A percentile compares a stretch with the other conserved stretches of the same genome.
phyloP scores from a whole-genome alignment of 768 basidiomycete genomes.

The Boletus pseudo-olivaceus region DNA sequence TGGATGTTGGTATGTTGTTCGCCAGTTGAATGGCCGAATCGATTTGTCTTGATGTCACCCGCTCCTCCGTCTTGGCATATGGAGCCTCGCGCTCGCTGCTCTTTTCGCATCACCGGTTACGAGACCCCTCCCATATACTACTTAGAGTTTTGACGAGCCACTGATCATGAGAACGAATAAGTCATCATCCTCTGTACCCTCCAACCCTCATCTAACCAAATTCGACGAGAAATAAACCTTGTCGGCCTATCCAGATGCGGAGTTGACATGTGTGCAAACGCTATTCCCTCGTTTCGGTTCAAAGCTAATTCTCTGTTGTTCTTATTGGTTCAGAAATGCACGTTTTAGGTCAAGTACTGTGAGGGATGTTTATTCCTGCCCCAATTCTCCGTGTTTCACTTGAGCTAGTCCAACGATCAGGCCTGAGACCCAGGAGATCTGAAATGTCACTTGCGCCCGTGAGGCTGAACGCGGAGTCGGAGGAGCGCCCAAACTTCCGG shows the following conservation, averaged over 20 bases:
- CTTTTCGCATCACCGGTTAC: slow-evolving; percentile 13
- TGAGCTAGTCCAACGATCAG: background rate
- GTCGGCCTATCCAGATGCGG: background rate
- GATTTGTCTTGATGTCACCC: too few relatives aligned
- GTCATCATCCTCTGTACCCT: background rate
- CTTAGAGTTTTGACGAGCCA: slow-evolving; percentile 13
- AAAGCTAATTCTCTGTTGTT: background rate
- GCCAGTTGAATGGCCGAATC: background rate
- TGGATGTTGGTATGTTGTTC: background rate
- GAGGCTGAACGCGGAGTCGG: background rate
- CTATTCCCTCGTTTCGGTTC: background rate
- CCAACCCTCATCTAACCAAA: slow-evolving; percentile 23
- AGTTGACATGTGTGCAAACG: background rate
- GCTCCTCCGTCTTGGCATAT: background rate
- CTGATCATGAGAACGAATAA: slow-evolving; percentile 20
- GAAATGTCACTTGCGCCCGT: too few relatives aligned
- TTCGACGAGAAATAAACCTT: slow-evolving; percentile 2
- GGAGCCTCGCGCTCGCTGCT: background rate
- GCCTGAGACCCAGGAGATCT: background rate
- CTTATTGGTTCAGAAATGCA: background rate
- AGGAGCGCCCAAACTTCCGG: background rate
- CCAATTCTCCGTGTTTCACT: background rate
- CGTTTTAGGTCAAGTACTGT: background rate
- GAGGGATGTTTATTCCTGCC: background rate
- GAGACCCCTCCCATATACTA: slow-evolving; percentile 16